Evolutionary conservation across 495 filamentous ascomycete species (phyloP).

Genomic region (Letharia columbiana): DNA sequence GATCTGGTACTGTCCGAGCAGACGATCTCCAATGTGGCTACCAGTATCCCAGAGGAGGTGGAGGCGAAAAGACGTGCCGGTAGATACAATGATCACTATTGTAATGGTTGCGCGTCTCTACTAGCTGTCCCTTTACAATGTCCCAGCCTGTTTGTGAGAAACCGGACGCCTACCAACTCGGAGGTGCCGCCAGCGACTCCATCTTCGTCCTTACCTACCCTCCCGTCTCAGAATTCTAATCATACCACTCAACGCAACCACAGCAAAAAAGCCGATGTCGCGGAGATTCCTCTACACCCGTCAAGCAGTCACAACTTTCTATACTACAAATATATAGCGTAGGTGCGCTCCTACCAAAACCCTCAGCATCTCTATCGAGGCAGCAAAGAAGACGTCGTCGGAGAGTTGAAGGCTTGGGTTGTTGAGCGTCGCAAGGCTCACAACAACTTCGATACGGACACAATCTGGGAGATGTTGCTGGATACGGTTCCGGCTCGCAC

Average conservation of each 20-base stretch:
- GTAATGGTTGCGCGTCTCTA: constrained; percentile 8
- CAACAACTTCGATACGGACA: too few relatives aligned
- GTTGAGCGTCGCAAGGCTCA: too few relatives aligned
- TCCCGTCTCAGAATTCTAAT: too few relatives aligned
- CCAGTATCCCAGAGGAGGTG: constrained; percentile 9
- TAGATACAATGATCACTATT: neutral
- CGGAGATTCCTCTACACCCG: too few relatives aligned
- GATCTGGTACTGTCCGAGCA: constrained; percentile 4
- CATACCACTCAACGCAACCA: too few relatives aligned
- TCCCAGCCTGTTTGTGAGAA: neutral
- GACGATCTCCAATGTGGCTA: neutral
- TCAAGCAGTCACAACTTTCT: too few relatives aligned
- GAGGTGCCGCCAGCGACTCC: neutral
- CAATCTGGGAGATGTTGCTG: neutral
- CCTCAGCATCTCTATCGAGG: too few relatives aligned
- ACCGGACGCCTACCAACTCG: neutral
- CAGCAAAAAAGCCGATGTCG: neutral
- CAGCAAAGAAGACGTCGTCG: too few relatives aligned
- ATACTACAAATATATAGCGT: too few relatives aligned
- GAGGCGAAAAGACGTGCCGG: neutral
- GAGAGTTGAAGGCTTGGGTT: too few relatives aligned
- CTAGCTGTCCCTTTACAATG: neutral
- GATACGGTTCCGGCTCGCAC: neutral
- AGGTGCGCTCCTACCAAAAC: too few relatives aligned
- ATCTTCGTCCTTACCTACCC: too few relatives aligned